A percentile compares a stretch with the other conserved stretches of the same genome.
phyloP scores from a whole-genome alignment of 2,329 filamentous ascomycete genomes.

The Fusarium sp. region DNA sequence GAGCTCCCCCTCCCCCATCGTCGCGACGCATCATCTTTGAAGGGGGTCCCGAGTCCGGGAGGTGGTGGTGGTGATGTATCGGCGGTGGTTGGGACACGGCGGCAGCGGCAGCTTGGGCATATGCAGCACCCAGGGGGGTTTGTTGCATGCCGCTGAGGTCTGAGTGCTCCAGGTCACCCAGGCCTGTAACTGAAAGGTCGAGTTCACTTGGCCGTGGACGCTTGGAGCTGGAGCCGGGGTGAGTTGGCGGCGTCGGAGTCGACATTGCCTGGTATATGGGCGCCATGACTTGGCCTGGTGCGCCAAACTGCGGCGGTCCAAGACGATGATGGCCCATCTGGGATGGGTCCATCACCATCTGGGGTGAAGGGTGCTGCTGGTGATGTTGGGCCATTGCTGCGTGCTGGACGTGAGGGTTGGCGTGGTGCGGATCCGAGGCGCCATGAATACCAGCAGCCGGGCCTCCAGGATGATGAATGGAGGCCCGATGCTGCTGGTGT shows the following conservation, averaged over 20 bases:
- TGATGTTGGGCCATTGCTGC: conserved; percentile 56
- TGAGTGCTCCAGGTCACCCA: conserved; percentile 63
- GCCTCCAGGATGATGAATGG: conserved; percentile 59
- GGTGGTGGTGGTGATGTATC: conserved; percentile 83
- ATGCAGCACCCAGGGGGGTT: conserved; percentile 62
- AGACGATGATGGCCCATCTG: conserved; percentile 65
- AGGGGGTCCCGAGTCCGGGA: conserved; percentile 78
- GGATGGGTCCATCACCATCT: conserved; percentile 66
- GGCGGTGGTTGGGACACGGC: conserved; percentile 56
- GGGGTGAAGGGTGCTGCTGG: conserved; percentile 59
- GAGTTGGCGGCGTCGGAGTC: conserved; percentile 51
- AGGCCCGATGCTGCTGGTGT: conserved; percentile 56
- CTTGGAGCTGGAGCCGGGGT: conserved; percentile 55
- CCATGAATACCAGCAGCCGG: conserved; percentile 59
- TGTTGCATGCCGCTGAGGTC: conserved; percentile 67
- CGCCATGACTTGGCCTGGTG: conserved; percentile 59
- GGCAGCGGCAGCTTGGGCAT: conserved; percentile 56
- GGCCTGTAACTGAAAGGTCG: conserved; percentile 63
- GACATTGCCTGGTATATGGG: conserved; percentile 63
- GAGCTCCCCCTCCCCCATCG: conserved; percentile 68
- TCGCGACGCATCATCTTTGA: conserved; percentile 74
- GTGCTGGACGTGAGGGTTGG: conserved; percentile 45
- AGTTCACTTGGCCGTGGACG: conserved; percentile 68
- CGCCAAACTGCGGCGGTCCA: conserved; percentile 64
- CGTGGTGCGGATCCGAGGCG: conserved; percentile 52